Conservation (phyloP, 805 yeast species). For the Cyberlindnera amylophila region DNA sequence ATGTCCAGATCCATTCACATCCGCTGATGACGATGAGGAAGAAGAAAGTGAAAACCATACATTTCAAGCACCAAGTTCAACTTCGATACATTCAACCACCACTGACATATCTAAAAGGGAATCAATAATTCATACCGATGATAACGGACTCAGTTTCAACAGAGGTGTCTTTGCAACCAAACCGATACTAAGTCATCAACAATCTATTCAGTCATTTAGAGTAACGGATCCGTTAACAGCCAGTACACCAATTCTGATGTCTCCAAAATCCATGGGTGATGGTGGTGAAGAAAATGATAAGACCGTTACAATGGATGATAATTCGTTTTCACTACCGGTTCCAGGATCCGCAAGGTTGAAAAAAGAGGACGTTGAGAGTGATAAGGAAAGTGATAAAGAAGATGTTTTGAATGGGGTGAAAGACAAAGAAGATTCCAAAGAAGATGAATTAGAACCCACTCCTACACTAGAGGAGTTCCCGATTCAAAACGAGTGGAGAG, state of each 20-base stretch:
- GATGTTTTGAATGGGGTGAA: background rate
- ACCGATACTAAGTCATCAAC: constrained; percentile 19
- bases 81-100: constrained; percentile 6
- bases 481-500: constrained; percentile 7
- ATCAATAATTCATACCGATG: constrained; percentile 3
- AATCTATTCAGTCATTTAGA: constrained; percentile 14
- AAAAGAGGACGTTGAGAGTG: constrained; percentile 1
- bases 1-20: constrained; percentile 62
- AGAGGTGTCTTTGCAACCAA: constrained; percentile 10
- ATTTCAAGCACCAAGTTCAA: constrained; percentile 1
- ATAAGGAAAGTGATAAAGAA: background rate
- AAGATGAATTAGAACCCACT: constrained; percentile 9
- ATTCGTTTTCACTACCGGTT: constrained; percentile 49
- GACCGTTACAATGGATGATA: constrained; percentile 32
- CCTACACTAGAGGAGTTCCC: constrained; percentile 11
- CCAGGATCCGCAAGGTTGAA: constrained; percentile 27
- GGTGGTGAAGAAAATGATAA: constrained; percentile 1
- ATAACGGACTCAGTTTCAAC: constrained; percentile 15
- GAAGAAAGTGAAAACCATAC: constrained; percentile 13
- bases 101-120: background rate
- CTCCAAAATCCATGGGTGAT: constrained; percentile 1
- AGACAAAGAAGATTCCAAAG: background rate
- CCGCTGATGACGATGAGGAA: constrained; percentile 19
- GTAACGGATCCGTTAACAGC: constrained; percentile 11
- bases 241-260: constrained; percentile 21